Evolutionary conservation across 1,139 yeast species (phyloP), one percentile per base, ranked within the genome.

Genomic region (Geotrichum restrictum): DNA sequence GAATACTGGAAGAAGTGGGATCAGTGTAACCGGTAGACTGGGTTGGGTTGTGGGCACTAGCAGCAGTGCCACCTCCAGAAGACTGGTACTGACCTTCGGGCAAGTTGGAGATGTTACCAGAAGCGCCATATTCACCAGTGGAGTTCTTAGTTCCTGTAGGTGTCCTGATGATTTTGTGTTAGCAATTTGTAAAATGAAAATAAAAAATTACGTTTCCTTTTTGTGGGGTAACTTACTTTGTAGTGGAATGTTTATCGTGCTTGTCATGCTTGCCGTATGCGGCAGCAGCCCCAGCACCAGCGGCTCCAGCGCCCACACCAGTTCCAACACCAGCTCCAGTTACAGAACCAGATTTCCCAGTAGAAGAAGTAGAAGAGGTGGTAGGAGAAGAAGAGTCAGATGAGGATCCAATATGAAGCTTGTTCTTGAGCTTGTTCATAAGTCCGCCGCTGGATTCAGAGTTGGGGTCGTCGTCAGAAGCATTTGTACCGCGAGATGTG

Each of bases 341-440:
- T 5, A 5, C 8, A 5, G 29, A 24, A 29, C 37, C 34, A 18
- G 45, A 32, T 3, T 31, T n/a, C 19, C 32, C 10, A 16, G 46
- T 10, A 1, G 34, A 31, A 32, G 21, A 3, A 5, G 45, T 36
- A 32, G 21, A 3, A 5, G 45, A 29, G 19, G 29, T 14, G 27
- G 13, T 21, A n/a, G 51, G 16, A 6, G 19, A 16, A 18, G 19
- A n/a, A 8, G 45, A 19, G 7, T 33, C 21, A 11, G 40, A 34
- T 11, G 37, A 52, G 16, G 41, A 45, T 18, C 56, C 56, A 48
- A 54, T 44, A 41, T 50, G 54, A 16, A 54, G 47, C 47, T 52
- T 53, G 34, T 46, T 43, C 49, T 52, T 54, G 41, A 54, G 43
- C 44, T 52, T 54, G 39, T 46, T 41, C 16, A 50, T 34, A 4